These are phyloP conservation scores for Lumnitzera racemosa DNA, from an alignment of 345 rosid genomes.

Conservation along the genomic window DNA sequence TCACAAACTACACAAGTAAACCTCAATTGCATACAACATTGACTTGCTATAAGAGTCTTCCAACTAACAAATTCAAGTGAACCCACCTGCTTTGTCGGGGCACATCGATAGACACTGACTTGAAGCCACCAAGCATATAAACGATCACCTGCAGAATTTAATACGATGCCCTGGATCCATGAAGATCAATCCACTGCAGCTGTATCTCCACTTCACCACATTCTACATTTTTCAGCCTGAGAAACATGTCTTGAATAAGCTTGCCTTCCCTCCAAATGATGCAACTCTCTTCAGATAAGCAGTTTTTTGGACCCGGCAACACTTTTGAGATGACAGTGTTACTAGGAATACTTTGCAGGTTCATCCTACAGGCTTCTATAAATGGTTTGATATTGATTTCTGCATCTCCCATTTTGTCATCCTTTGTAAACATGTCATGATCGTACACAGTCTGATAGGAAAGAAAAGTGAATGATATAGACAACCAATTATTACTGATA, in stretches of 20 bases:
- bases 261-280: slow-evolving; percentile 39
- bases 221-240: slow-evolving; percentile 47
- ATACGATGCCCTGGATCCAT: slow-evolving; percentile 5
- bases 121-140: no score
- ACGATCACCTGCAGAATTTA: no score
- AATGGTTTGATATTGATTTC: slow-evolving; percentile 51
- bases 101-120: no score
- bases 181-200: slow-evolving; percentile 55
- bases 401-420: slow-evolving; percentile 84
- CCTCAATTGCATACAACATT: no score
- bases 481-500: no score
- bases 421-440: slow-evolving; percentile 56
- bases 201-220: slow-evolving; percentile 60
- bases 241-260: slow-evolving; percentile 49
- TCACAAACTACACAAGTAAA: no score
- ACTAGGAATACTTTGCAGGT: slow-evolving; percentile 33
- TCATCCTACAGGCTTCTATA: slow-evolving; percentile 39
- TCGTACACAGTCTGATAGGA: slow-evolving; percentile 55
- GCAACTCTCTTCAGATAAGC: slow-evolving; percentile 50
- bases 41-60: no score
- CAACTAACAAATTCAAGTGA: no score
- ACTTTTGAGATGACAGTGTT: slow-evolving; percentile 44
- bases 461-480: no score
- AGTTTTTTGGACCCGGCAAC: slow-evolving; percentile 35
- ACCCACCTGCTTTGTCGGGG: no score